Conservation (phyloP, 1,139 yeast genomes). For the Lodderomyces elongisporus region DNA sequence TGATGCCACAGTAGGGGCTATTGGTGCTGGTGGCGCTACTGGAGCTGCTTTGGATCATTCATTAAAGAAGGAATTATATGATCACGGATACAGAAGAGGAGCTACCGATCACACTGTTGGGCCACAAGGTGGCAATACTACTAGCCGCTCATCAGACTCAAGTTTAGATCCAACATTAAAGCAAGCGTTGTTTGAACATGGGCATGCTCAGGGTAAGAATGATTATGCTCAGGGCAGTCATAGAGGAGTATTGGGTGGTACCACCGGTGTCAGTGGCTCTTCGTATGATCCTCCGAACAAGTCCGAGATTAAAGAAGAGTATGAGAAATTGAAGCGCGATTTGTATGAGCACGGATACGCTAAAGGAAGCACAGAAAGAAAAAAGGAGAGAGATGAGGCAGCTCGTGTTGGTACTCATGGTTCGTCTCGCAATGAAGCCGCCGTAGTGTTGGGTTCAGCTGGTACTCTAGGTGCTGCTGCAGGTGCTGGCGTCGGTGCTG, state of each 20-base stretch:
- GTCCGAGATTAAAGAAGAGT: background rate
- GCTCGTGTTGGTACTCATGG: conserved; percentile 4
- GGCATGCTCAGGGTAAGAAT: conserved; percentile 6
- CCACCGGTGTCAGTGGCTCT: background rate
- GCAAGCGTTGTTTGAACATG: conserved; percentile 8
- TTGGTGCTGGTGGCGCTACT: conserved; percentile 9
- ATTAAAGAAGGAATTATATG: conserved; percentile 6
- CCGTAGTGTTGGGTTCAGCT: no score
- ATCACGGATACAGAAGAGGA: conserved; percentile 5
- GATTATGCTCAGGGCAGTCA: background rate
- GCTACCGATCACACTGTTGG: conserved; percentile 2
- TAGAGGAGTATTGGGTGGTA: background rate
- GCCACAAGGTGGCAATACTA: conserved; percentile 5
- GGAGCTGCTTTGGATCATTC: conserved; percentile 4
- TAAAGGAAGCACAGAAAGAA: conserved; percentile 9
- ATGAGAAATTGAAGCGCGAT: conserved; percentile 8
- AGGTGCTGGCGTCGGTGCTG: conserved; percentile 4
- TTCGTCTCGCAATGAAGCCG: conserved; percentile 10
- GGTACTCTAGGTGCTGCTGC: conserved; percentile 4
- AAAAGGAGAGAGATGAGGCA: conserved; percentile 6
- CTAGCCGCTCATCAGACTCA: background rate
- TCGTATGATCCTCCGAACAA: background rate
- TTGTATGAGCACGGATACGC: conserved; percentile 13
- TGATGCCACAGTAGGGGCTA: conserved; percentile 11
- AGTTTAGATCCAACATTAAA: conserved; percentile 2